These are phyloP conservation scores for Butyriboletus loyo DNA, from an alignment of 768 basidiomycete species.

Conservation along the genomic window DNA sequence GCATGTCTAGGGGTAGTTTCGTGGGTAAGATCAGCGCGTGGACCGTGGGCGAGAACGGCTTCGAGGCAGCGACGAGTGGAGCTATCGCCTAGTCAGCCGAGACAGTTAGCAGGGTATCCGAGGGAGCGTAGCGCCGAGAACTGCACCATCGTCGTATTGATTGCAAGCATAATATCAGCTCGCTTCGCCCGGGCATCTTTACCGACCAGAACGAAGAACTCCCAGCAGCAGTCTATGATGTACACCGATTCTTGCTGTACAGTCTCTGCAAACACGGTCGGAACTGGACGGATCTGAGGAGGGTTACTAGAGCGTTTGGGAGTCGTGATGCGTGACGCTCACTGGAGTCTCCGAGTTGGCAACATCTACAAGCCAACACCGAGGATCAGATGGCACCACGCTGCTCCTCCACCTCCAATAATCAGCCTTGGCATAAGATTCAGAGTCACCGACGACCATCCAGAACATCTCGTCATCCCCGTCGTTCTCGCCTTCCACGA, in stretches of 20 bases:
- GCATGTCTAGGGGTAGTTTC: slow-evolving; percentile 67
- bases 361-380: slow-evolving; percentile 58
- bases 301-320: slow-evolving; percentile 4
- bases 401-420: slow-evolving; percentile 75
- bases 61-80: slow-evolving; percentile 42
- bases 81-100: slow-evolving; percentile 49
- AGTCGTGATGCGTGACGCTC: slow-evolving; percentile 18
- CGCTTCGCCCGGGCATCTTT: slow-evolving; percentile 59
- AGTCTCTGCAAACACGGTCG: slow-evolving; percentile 40
- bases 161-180: slow-evolving; percentile 57
- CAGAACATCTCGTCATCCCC: slow-evolving; percentile 76
- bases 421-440: slow-evolving; percentile 68
- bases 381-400: slow-evolving; percentile 42
- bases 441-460: slow-evolving; percentile 77
- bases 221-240: slow-evolving; percentile 75
- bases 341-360: slow-evolving; percentile 38
- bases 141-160: slow-evolving; percentile 55
- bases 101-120: not conserved
- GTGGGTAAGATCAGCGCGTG: slow-evolving; percentile 76
- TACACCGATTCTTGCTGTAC: slow-evolving; percentile 49
- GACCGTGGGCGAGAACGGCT: slow-evolving; percentile 70
- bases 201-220: slow-evolving; percentile 74
- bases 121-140: not conserved
- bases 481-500: slow-evolving; percentile 63
- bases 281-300: slow-evolving; percentile 45